phyloP scores from a whole-genome alignment of 305 asterid species.

The Fraxinus albicans region DNA sequence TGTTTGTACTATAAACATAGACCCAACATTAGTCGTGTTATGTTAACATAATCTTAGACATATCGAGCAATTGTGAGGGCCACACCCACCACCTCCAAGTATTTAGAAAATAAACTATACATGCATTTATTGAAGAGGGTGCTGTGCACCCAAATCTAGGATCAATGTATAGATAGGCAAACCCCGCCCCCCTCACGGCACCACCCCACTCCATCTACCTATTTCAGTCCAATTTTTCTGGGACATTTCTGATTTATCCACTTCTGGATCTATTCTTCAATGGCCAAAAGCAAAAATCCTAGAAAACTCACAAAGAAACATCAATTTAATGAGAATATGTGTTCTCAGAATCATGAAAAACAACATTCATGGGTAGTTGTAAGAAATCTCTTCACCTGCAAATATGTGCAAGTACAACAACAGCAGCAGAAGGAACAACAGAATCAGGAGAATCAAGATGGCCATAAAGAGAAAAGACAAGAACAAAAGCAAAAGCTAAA shows the following conservation, averaged over 20 bases:
- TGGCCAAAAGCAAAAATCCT: conserved; percentile 60
- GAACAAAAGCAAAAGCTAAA: conserved; percentile 20
- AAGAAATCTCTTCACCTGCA: conserved; percentile 82
- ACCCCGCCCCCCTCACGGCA: background rate
- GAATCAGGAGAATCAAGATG: background rate
- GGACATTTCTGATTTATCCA: conserved; percentile 22
- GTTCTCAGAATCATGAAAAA: conserved; percentile 34
- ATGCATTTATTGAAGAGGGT: conserved; percentile 8
- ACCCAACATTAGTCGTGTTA: background rate
- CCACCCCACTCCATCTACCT: conserved; percentile 6
- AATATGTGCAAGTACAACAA: conserved; percentile 61
- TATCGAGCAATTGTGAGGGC: background rate
- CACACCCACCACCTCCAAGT: background rate
- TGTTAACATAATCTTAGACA: background rate
- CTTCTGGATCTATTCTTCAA: conserved; percentile 26
- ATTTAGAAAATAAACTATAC: background rate
- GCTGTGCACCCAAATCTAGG: conserved; percentile 32
- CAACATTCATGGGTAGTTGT: conserved; percentile 89
- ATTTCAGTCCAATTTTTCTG: conserved; percentile 27
- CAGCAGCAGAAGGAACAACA: conserved; percentile 35
- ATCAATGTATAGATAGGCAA: conserved; percentile 15
- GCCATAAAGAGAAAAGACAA: conserved; percentile 11
- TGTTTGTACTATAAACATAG: background rate
- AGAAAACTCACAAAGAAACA: conserved; percentile 33
- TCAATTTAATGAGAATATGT: conserved; percentile 20